A percentile compares a stretch with the other conserved stretches of the same genome.
These are phyloP conservation scores for Globisporangium radiosum DNA, from an alignment of 352 stramenopile genomes.

Conservation along the genomic window DNA sequence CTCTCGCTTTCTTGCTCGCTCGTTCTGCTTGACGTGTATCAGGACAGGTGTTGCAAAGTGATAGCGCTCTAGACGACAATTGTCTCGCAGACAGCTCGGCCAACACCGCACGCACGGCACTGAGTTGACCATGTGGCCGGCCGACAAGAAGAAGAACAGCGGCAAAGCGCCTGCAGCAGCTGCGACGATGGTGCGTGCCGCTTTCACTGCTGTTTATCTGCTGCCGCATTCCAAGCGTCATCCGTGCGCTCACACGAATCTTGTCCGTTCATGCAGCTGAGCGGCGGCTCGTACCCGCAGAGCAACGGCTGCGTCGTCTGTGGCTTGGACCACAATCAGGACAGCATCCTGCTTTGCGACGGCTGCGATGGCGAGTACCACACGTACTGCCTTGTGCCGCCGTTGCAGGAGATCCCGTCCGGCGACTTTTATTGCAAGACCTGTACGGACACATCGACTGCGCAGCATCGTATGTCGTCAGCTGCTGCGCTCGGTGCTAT, in stretches of 20 bases:
- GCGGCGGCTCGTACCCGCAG: slow-evolving; percentile 19
- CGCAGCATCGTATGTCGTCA: slow-evolving; percentile 30
- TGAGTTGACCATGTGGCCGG: not conserved
- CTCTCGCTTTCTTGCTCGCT: no score
- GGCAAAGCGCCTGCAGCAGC: not conserved
- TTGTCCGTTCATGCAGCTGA: not conserved
- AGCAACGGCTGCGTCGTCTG: slow-evolving; percentile 63
- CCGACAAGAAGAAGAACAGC: not conserved
- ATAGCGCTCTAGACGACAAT: no score
- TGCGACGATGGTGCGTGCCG: not conserved
- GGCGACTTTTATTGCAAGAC: slow-evolving; percentile 83
- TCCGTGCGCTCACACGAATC: no score
- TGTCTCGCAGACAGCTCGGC: no score
- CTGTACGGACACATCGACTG: slow-evolving; percentile 38
- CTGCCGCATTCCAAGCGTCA: no score
- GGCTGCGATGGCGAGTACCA: slow-evolving; percentile 85
- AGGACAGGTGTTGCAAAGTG: no score
- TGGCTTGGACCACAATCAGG: slow-evolving; percentile 60
- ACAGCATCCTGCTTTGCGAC: slow-evolving; percentile 80
- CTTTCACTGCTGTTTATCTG: no score
- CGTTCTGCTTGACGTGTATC: no score
- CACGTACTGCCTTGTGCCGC: slow-evolving; percentile 75
- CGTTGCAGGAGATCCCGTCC: slow-evolving; percentile 60
- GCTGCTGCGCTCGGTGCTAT: not conserved
- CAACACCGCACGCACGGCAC: no score